Base-by-base conservation (phyloP, 2,329 filamentous ascomycete genomes). In the Aureobasidium sp. region DNA sequence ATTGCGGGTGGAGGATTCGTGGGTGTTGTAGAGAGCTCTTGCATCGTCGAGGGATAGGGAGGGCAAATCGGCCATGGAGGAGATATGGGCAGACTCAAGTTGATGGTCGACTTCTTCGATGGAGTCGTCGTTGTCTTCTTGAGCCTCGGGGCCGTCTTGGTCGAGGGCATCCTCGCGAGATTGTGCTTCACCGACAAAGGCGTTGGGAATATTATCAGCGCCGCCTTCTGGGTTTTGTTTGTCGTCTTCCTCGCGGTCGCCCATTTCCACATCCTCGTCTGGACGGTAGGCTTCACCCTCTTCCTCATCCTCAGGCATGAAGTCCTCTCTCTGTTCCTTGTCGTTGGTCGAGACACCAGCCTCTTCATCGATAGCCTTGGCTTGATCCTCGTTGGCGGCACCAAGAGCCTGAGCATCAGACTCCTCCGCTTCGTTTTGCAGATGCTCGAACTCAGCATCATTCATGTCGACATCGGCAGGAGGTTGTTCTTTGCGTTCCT, bases 361-460 rank as follows among this genome's bases (percentile, higher is more conserved):
- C 51, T 88, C 84, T 66, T 96, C 89, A 68, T 97, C 90, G 60
- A 99, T 81, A 7, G 89, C 86, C 66, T 86, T 86, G 2, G 88
- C 88, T 71, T 96, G 89, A 27, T 99, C 93, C 64, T 95, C 88
- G 11, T 84, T 88, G 5, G 93, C 90, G 40, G 89, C 87, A 35
- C 94, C 95, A 69, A 99, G 82, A 15, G 94, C 94, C 74, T 99
- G 94, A 1, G 90, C 86, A 70, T 96, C 92, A n/a, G 88, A 84
- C 58, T 86, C 81, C 29, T 86, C 83, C 31, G 94, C 83, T 62
- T 96, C 90, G 65, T 96, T 85, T 63, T 88, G 87, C 3, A 97
- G 78, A 74, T 99, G 94, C 75, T 97, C 91, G 69, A 96, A 96
- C 69, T 96, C 91, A n/a, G 83, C 84, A 69, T 87, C 81, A 10